These are phyloP conservation scores for Cyberlindnera saturnus DNA, from an alignment of 805 yeast species.

Conservation along the genomic window DNA sequence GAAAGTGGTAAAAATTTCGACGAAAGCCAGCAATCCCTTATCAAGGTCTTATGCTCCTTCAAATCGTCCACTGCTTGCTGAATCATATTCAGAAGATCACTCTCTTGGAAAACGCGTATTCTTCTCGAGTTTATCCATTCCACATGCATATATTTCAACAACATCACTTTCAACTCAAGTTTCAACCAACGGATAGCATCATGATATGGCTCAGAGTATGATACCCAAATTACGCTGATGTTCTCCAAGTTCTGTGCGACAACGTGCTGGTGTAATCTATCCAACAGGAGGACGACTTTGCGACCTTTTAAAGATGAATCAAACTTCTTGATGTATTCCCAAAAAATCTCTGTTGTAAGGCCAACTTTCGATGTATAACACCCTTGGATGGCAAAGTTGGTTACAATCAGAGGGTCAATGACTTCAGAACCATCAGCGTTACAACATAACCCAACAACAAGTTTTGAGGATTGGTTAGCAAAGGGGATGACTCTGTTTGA, in stretches of 20 bases:
- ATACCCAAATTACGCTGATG: slow-evolving; percentile 27
- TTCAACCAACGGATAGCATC: slow-evolving; percentile 9
- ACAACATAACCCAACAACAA: slow-evolving; percentile 16
- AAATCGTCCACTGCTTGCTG: slow-evolving; percentile 2
- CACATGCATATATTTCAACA: slow-evolving; percentile 4
- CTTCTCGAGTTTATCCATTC: slow-evolving; percentile 7
- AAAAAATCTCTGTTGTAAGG: slow-evolving; percentile 20
- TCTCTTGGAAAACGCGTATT: background rate
- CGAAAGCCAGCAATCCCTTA: slow-evolving; percentile 10
- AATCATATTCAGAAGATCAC: slow-evolving; percentile 2
- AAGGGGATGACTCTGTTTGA: slow-evolving; percentile 17
- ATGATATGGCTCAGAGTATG: slow-evolving; percentile 1
- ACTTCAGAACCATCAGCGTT: slow-evolving; percentile 18
- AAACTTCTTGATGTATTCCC: slow-evolving; percentile 12
- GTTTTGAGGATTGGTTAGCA: slow-evolving; percentile 7
- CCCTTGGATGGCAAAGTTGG: slow-evolving; percentile 5
- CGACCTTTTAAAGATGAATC: slow-evolving; percentile 14
- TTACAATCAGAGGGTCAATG: slow-evolving; percentile 13
- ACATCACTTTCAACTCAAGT: slow-evolving; percentile 9
- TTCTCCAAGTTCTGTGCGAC: slow-evolving; percentile 27
- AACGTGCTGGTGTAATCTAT: slow-evolving; percentile 30
- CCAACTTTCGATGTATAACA: slow-evolving; percentile 14
- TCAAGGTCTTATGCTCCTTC: slow-evolving; percentile 1
- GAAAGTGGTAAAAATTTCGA: slow-evolving; percentile 1
- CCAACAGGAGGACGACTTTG: slow-evolving; percentile 26